Conservation (phyloP, 163 green algal species). For the Smithsoniella earleae region DNA sequence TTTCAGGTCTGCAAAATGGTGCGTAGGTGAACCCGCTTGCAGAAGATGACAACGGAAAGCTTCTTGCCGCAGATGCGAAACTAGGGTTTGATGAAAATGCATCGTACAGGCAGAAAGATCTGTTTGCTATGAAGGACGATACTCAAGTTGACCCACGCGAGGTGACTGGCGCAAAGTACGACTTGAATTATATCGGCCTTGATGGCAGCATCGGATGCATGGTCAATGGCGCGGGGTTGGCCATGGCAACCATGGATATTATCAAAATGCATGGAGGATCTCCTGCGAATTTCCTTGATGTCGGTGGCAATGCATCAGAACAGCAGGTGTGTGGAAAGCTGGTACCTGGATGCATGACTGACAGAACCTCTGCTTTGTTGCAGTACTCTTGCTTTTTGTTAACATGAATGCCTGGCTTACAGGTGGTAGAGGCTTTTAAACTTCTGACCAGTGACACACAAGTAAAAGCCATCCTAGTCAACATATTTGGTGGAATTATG, state of each 20-base stretch:
- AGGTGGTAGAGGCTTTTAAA: slow-evolving; percentile 92
- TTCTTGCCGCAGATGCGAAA: slow-evolving; percentile 96
- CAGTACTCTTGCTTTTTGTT: too few species aligned
- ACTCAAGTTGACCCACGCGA: slow-evolving; percentile 78
- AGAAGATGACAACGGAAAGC: slow-evolving; percentile 64
- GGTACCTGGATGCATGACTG: too few species aligned
- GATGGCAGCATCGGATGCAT: slow-evolving; percentile 92
- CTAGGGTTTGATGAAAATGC: slow-evolving; percentile 99
- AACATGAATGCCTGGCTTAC: neutral
- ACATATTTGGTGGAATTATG: slow-evolving; percentile 99
- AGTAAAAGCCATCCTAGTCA: slow-evolving; percentile 97
- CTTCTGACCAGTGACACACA: slow-evolving; percentile 83
- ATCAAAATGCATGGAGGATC: slow-evolving; percentile 90
- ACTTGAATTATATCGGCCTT: slow-evolving; percentile 99
- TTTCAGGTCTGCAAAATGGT: too few species aligned
- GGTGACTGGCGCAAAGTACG: slow-evolving; percentile 64
- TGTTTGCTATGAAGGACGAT: slow-evolving; percentile 81
- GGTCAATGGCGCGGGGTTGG: slow-evolving; percentile 95
- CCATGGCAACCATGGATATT: slow-evolving; percentile 99
- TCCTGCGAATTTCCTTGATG: slow-evolving; percentile 97
- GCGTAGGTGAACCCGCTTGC: slow-evolving; percentile 89
- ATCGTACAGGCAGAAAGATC: slow-evolving; percentile 84
- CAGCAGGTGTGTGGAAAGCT: slow-evolving; percentile 59
- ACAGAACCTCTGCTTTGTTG: too few species aligned
- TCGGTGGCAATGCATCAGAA: slow-evolving; percentile 86